A percentile compares a stretch with the other conserved stretches of the same genome.
phyloP scores from a whole-genome alignment of 2,329 filamentous ascomycete species.

The Claviceps spartinae region DNA sequence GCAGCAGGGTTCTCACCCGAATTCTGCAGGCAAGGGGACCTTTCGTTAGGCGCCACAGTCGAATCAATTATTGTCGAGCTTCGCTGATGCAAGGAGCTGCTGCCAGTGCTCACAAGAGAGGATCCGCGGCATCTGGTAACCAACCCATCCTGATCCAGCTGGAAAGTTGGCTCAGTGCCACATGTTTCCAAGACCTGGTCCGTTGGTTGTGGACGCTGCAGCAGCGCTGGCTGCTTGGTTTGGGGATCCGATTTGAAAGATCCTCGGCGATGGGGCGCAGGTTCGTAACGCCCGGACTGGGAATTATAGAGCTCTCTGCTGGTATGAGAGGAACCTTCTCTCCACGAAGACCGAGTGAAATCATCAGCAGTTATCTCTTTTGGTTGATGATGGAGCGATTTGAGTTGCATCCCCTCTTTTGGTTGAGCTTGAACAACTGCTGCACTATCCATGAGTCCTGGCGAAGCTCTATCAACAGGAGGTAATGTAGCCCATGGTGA shows the following conservation, averaged over 20 bases:
- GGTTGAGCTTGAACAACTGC: slow-evolving; percentile 32
- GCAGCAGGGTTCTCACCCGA: slow-evolving; percentile 38
- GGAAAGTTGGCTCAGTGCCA: slow-evolving; percentile 69
- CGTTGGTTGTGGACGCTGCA: slow-evolving; percentile 57
- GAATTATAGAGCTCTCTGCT: slow-evolving; percentile 83
- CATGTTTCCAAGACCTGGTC: slow-evolving; percentile 70
- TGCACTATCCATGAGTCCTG: slow-evolving; percentile 45
- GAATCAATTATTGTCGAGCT: slow-evolving; percentile 30
- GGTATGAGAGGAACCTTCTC: slow-evolving; percentile 49
- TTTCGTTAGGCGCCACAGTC: slow-evolving; percentile 27
- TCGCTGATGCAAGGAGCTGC: slow-evolving; percentile 53
- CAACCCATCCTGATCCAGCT: slow-evolving; percentile 50
- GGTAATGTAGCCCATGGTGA: slow-evolving; percentile 86
- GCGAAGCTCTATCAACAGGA: slow-evolving; percentile 69
- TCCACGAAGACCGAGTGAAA: slow-evolving; percentile 73
- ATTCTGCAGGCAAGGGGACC: slow-evolving; percentile 32
- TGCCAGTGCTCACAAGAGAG: slow-evolving; percentile 82
- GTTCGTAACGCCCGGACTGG: slow-evolving; percentile 87
- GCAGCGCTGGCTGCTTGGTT: slow-evolving; percentile 58
- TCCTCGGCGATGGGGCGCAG: slow-evolving; percentile 64
- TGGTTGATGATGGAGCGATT: slow-evolving; percentile 39
- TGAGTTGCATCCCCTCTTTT: slow-evolving; percentile 40
- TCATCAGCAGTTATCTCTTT: slow-evolving; percentile 91
- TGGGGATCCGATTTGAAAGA: slow-evolving; percentile 53
- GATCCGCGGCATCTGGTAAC: slow-evolving; percentile 72